These are phyloP conservation scores for Euphrasia arctica DNA, from an alignment of 305 asterid species.

Conservation along the genomic window DNA sequence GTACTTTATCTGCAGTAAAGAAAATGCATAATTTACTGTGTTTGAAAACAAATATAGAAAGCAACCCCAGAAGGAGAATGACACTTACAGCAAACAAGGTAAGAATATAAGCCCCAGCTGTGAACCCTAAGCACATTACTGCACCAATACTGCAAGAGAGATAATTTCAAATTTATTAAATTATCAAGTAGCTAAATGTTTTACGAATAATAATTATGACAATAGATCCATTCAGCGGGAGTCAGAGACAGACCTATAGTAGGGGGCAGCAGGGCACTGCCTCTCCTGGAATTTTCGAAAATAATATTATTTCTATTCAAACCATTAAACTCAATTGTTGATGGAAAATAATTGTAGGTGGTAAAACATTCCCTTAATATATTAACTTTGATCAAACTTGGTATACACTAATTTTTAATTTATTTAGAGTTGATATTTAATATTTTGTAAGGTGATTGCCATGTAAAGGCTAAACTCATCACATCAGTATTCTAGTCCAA, in stretches of 20 bases:
- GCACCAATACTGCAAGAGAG: constrained; percentile 63
- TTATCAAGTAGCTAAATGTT: background rate
- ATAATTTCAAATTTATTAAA: background rate
- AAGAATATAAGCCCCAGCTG: constrained; percentile 93
- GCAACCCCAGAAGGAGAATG: background rate
- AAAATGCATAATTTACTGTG: constrained; percentile 5
- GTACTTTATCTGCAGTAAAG: constrained; percentile 61
- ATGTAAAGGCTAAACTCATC: no score
- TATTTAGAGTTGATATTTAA: no score
- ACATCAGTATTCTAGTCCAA: no score
- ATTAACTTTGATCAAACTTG: no score
- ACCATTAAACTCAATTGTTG: no score
- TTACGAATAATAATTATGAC: background rate
- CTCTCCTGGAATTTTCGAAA: no score
- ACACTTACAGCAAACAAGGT: constrained; percentile 87
- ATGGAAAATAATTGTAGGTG: background rate
- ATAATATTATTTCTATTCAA: no score
- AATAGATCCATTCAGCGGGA: background rate
- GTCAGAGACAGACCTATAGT: background rate
- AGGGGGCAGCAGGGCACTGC: no score
- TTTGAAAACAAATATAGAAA: constrained; percentile 22
- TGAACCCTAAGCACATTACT: constrained; percentile 95
- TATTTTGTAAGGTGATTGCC: no score
- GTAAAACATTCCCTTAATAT: background rate
- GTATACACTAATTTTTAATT: no score